phyloP scores from a whole-genome alignment of 306 rosid species.

The Erythrophleum fordii region DNA sequence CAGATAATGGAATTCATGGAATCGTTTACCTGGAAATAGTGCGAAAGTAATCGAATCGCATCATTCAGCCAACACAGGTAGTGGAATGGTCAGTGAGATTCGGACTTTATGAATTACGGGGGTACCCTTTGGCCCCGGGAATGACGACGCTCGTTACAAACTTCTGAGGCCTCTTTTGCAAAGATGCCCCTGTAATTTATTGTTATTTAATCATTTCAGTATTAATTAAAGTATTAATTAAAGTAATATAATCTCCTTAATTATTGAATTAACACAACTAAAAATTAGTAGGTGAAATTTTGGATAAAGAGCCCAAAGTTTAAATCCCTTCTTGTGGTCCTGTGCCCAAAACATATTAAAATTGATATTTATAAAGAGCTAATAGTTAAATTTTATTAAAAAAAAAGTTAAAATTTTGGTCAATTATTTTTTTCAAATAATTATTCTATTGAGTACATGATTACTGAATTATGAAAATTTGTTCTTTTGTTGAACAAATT shows the following conservation, averaged over 20 bases:
- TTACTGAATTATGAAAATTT: too few relatives aligned
- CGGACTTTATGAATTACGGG: slow-evolving; percentile 1
- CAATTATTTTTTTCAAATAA: too few relatives aligned
- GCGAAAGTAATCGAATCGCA: slow-evolving; percentile 1
- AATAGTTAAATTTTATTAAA: too few relatives aligned
- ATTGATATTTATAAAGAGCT: background rate
- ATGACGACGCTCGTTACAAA: slow-evolving; percentile 33
- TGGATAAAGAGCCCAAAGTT: too few relatives aligned
- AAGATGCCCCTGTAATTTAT: background rate
- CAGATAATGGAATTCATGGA: background rate
- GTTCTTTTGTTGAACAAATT: too few relatives aligned
- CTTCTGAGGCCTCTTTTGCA: slow-evolving; percentile 1
- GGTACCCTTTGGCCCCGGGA: slow-evolving; percentile 21
- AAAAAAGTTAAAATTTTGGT: too few relatives aligned
- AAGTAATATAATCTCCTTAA: background rate
- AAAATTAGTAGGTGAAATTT: too few relatives aligned
- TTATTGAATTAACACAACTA: background rate
- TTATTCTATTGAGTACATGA: background rate
- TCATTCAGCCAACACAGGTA: background rate
- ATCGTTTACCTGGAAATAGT: slow-evolving; percentile 27
- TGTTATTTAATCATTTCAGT: background rate
- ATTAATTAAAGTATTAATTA: background rate
- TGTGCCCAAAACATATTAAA: too few relatives aligned
- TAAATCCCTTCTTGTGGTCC: too few relatives aligned
- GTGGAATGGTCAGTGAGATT: slow-evolving; percentile 10